Percentiles rank a stretch among this genome's conserved stretches.
These are phyloP conservation scores for Sapria himalayana DNA, from an alignment of 345 rosid species.

Conservation along the genomic window DNA sequence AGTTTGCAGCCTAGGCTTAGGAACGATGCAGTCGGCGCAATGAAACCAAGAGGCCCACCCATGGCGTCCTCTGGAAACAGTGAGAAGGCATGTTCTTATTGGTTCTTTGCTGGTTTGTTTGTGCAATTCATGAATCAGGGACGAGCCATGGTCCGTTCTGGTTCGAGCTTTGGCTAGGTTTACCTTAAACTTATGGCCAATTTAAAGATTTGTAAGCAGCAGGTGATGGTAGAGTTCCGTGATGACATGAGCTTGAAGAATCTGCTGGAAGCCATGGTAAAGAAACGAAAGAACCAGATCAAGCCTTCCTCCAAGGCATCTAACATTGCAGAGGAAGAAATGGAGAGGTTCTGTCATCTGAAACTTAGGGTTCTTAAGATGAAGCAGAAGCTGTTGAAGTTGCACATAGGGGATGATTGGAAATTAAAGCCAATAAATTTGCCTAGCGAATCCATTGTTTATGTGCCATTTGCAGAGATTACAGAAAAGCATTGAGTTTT, in stretches of 20 bases:
- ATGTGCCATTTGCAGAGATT: slow-evolving; percentile 54
- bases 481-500: slow-evolving; percentile 35
- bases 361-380: slow-evolving; percentile 29
- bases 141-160: no score
- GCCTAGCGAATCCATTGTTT: slow-evolving; percentile 27
- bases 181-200: background rate
- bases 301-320: slow-evolving; percentile 7
- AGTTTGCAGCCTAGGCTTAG: no score
- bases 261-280: slow-evolving; percentile 21
- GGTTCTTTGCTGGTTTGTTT: no score
- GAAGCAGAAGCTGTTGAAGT: slow-evolving; percentile 23
- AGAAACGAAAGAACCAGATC: slow-evolving; percentile 14
- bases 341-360: slow-evolving; percentile 50
- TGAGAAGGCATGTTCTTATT: background rate
- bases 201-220: slow-evolving; percentile 6
- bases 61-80: background rate
- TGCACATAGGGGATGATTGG: slow-evolving; percentile 18
- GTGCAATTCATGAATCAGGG: no score
- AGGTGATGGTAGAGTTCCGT: slow-evolving; percentile 21
- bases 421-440: slow-evolving; percentile 12
- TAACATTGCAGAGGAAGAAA: slow-evolving; percentile 25
- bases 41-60: no score
- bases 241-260: slow-evolving; percentile 43
- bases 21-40: no score
- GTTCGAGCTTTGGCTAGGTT: no score